Evolutionary conservation across 441 rosid species (phyloP), one percentile per base, ranked within the genome.

Genomic region (Viola pubescens): DNA sequence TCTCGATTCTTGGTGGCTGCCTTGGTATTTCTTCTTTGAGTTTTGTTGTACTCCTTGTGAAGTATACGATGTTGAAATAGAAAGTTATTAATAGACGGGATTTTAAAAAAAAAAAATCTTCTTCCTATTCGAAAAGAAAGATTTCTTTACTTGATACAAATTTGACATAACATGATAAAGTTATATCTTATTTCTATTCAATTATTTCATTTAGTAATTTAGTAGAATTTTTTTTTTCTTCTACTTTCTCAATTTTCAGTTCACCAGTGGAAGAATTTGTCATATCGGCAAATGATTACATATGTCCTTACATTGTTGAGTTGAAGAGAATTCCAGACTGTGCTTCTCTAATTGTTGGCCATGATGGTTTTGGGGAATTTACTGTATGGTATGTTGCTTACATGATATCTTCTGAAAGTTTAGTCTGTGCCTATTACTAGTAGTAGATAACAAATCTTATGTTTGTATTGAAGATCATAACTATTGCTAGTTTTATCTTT

Each of bases 351-450:
- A 73, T 90, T 54, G 60, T 88, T 26, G 95, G 96, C 59, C 89
- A 81, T 68, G 79, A 83, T 70, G 94, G 86, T 70, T 69, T 74
- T 59, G 95, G 89, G 58, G 94, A 90, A 68, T 94, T 94, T 70
- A 77, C 77, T 59, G 7, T 94, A 67, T 90, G 98, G 97, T 94
- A 84, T 9, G 81, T 52, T 60, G 38, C 58, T 46, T 65, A 48
- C n/a, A 26, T 3, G 49, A 52, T 49, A 46, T 58, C 54, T 73
- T 55, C 47, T 48, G 9, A 37, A 26, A 37, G 40, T 59, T 51
- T 26, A 26, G 34, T 26, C 3, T 26, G 2, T 26, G 34, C 34
- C 34, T 26, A 26, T 26, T 26, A 26, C 34, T 26, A 57, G 43
- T 16, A 6, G 11, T 10, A 12, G 41, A 48, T 26, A 40, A 38